Percentiles rank a stretch among this genome's conserved stretches.
Evolutionary conservation across 441 rosid genomes (phyloP).

Genomic region (California macrophylla): DNA sequence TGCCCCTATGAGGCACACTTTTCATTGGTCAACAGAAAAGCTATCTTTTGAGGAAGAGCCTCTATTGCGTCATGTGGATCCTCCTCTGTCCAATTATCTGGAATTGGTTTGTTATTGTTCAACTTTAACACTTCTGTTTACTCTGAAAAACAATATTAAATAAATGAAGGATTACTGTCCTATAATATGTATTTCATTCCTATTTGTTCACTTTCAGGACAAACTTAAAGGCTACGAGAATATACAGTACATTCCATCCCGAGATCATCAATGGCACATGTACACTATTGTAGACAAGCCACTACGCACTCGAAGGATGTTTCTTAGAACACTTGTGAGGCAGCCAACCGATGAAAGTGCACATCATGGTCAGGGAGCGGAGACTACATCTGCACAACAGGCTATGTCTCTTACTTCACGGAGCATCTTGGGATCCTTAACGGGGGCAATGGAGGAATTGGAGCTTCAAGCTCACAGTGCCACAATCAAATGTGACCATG

Average conservation of each 20-base stretch:
- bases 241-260: slow-evolving; percentile 65
- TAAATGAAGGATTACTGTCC: neutral
- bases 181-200: slow-evolving; percentile 16
- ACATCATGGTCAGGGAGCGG: slow-evolving; percentile 50
- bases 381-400: slow-evolving; percentile 33
- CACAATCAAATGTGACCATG: slow-evolving; percentile 72
- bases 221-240: slow-evolving; percentile 81
- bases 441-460: slow-evolving; percentile 95
- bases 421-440: slow-evolving; percentile 77
- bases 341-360: slow-evolving; percentile 61
- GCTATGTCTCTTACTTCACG: slow-evolving; percentile 65
- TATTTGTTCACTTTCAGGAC: slow-evolving; percentile 46
- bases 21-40: slow-evolving; percentile 85
- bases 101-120: slow-evolving; percentile 61
- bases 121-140: slow-evolving; percentile 2
- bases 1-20: slow-evolving; percentile 93
- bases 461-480: slow-evolving; percentile 88
- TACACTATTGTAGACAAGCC: slow-evolving; percentile 83
- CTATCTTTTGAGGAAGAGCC: slow-evolving; percentile 83
- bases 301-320: slow-evolving; percentile 74
- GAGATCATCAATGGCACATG: slow-evolving; percentile 94
- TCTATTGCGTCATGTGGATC: slow-evolving; percentile 85
- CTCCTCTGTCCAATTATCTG: slow-evolving; percentile 90
- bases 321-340: slow-evolving; percentile 89
- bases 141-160: neutral